Evolutionary conservation across 2,329 filamentous ascomycete species (phyloP), one percentile per base, ranked within the genome.

Genomic region (Coniochaeta hoffmannii): DNA sequence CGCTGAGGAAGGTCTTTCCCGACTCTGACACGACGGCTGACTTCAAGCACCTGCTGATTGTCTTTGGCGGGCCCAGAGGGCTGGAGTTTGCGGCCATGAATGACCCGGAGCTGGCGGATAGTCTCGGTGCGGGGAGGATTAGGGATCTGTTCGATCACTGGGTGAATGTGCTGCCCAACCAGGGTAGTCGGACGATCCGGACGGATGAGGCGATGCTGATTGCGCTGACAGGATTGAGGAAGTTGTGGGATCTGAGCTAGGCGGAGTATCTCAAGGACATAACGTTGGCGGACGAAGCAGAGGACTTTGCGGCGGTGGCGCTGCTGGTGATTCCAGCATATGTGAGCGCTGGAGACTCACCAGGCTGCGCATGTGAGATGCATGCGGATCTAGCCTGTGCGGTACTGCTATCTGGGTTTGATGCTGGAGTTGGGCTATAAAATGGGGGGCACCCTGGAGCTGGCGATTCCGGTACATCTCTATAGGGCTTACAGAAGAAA

Each of bases 161-260:
- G 89, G 77, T 95, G 17, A 89, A 96, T 68, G 78, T 94, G 46
- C 76, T 91, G 60, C 88, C 89, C 3, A 83, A 84, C 1, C 90
- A 95, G 69, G 90, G 89, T 1, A 93, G 88, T 67, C 77, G 90
- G 63, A 90, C 86, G 1, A 93, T 96, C 59, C 76, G 88, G 59
- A 94, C 90, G 0, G 90, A 95, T 63, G 90, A 96, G 71, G 89
- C 90, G 1, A 72, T 95, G 17, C 89, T 88, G 73, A 82, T 94
- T 65, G 89, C 85, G 0, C 69, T 95, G 66, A 86, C 86, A 64
- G 82, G 83, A 1, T 66, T 94, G 65, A 80, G 85, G 65, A 76
- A 74, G 57, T 61, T 86, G 56, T 87, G 77, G 82, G 72, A 75
- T 31, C 58, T 54, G 52, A 65, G 58, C 53, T 66, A 59, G 17